Evolutionary conservation across 73 alveolate species (phyloP).

Genomic region (Blepharisma japonicum): DNA sequence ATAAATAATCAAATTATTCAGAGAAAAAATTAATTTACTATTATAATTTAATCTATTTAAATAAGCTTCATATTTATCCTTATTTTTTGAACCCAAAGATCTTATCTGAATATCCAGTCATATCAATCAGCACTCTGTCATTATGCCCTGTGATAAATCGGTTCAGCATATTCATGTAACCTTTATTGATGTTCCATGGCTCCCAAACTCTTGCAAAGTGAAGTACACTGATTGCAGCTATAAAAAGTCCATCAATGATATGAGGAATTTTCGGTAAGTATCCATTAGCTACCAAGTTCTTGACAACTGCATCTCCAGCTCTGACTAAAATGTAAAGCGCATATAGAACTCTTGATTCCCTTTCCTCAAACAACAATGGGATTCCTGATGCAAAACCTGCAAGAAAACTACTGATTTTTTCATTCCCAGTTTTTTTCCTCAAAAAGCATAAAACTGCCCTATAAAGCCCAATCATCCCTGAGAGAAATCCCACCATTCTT

Average conservation of each 20-base stretch:
- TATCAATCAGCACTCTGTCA: neutral
- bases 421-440: neutral
- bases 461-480: slow-evolving; percentile 20
- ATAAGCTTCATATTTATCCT: too few species aligned
- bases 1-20: too few species aligned
- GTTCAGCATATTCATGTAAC: neutral
- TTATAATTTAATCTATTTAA: too few species aligned
- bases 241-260: neutral
- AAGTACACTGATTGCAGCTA: neutral
- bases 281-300: neutral
- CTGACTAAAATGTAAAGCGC: neutral
- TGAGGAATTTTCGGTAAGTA: neutral
- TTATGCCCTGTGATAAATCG: neutral
- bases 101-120: neutral
- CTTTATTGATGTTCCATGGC: slow-evolving; percentile 1
- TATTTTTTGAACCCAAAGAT: neutral
- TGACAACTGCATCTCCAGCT: neutral
- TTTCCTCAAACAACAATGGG: neutral
- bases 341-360: neutral
- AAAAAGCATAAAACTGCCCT: neutral
- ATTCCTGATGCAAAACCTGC: slow-evolving; percentile 23
- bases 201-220: neutral
- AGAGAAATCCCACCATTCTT: neutral
- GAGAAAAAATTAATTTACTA: too few species aligned
- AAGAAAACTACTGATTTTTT: slow-evolving; percentile 12